These are phyloP conservation scores for Naganishia randhawae DNA, from an alignment of 768 basidiomycete species.

Conservation along the genomic window DNA sequence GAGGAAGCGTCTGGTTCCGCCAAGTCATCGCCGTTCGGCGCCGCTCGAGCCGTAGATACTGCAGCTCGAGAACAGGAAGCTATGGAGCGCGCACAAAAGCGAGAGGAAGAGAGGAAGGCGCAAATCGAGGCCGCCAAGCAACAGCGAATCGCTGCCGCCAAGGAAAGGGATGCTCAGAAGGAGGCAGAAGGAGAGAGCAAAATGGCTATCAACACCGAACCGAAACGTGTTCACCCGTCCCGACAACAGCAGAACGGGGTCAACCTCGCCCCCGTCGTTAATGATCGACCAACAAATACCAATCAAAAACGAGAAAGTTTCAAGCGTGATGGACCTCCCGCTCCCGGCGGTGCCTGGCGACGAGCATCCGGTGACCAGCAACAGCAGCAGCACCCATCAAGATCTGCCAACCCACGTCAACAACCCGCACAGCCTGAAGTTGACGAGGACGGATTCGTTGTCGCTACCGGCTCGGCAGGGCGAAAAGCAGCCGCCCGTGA, in stretches of 20 bases:
- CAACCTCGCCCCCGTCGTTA: neutral
- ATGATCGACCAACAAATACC: conserved; percentile 16
- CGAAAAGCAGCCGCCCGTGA: conserved; percentile 16
- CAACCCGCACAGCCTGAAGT: conserved; percentile 14
- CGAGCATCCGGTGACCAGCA: neutral
- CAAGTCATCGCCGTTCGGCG: conserved; percentile 74
- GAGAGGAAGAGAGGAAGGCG: conserved; percentile 45
- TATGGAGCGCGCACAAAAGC: conserved; percentile 37
- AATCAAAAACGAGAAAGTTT: conserved; percentile 17
- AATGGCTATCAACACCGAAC: conserved; percentile 16
- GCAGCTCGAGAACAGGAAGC: conserved; percentile 60
- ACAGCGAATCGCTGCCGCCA: conserved; percentile 26
- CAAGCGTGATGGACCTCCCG: conserved; percentile 7
- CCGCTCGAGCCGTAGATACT: conserved; percentile 84
- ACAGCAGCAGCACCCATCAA: neutral
- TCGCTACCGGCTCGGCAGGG: conserved; percentile 24
- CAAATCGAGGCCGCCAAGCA: conserved; percentile 38
- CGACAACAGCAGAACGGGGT: conserved; percentile 24
- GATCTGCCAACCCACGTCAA: conserved; percentile 1
- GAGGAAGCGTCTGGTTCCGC: conserved; percentile 54
- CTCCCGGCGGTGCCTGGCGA: conserved; percentile 6
- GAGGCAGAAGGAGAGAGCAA: neutral
- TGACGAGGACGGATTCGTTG: conserved; percentile 38
- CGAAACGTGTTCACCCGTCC: conserved; percentile 28
- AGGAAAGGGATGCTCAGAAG: conserved; percentile 13